Evolutionary conservation across 176 grass and related monocot genomes (phyloP), one percentile per base, ranked within the genome.

Genomic region (Rhipidocladum racemiflorum): DNA sequence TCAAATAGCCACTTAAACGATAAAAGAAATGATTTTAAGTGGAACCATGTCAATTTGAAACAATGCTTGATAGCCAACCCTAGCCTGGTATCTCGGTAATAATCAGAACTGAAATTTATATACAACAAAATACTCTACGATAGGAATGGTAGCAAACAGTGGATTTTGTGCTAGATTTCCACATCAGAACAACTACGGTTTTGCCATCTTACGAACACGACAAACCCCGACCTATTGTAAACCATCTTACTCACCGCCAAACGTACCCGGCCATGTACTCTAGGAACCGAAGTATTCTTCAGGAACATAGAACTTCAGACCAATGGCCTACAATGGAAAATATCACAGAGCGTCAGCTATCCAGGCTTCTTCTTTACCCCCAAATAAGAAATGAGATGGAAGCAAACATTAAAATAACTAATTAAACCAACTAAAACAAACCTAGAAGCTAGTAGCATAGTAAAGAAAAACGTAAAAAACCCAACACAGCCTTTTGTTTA

Each of bases 231-330:
- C 2, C 8, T 67, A 68, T 27, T 20, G 6, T 74, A 60, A 81
- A 79, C n/a, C 87, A 75, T 68, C 50, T 49, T 66, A 65, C 24
- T 34, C 53, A 51, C 36, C 11, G 20, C 45, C 73, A 44, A 64
- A 43, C 9, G 14, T 49, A 72, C 14, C 36, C 23, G 46, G 32
- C 42, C 81, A 34, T 9, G 16, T 21, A 84, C 44, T 30, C 53
- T 87, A 82, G 39, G 40, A 27, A 63, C 54, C 75, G 39, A 95
- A 97, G 79, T 84, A 97, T 17, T 91, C 88, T 86, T 97, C 93
- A 39, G 93, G 90, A 65, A 91, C 93, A 65, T 82, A 60, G 49
- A 97, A 97, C 79, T 87, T 93, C 81, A 93, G 38, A 65, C 93
- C 93, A 54, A 92, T 77, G 9, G 64, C 93, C 93, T 97, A 70